phyloP scores from a whole-genome alignment of 1,284 basidiomycete species.

The Somion occarium region DNA sequence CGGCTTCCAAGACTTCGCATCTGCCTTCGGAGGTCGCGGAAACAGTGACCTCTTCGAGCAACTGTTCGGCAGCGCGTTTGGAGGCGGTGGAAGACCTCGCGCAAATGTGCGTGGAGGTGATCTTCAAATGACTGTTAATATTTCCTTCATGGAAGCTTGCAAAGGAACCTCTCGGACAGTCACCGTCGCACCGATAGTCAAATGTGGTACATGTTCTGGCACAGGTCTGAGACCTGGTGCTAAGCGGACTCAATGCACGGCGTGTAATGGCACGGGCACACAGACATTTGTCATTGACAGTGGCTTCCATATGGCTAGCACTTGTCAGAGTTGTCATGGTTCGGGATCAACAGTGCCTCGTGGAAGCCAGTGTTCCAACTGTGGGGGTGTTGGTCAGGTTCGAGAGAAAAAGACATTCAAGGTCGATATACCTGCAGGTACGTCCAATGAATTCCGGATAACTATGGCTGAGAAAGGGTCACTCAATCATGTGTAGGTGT shows the following conservation, averaged over 20 bases:
- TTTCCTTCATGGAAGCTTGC: constrained; percentile 92
- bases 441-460: constrained; percentile 25
- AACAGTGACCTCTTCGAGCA: constrained; percentile 69
- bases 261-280: constrained; percentile 86
- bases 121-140: constrained; percentile 72
- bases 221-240: constrained; percentile 86
- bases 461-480: constrained; percentile 11
- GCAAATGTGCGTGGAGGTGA: constrained; percentile 75
- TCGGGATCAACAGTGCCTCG: constrained; percentile 78
- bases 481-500: constrained; percentile 61
- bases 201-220: constrained; percentile 85
- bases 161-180: constrained; percentile 83
- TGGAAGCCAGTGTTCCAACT: constrained; percentile 75
- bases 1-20: constrained; percentile 66
- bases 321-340: constrained; percentile 85
- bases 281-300: constrained; percentile 89
- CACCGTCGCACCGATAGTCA: constrained; percentile 76
- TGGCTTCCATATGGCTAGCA: constrained; percentile 97
- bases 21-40: constrained; percentile 58
- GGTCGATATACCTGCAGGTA: constrained; percentile 84
- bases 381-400: constrained; percentile 87
- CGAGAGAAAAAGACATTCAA: constrained; percentile 76
- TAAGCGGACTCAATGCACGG: constrained; percentile 75
- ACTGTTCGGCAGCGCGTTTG: constrained; percentile 73
- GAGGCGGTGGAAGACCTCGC: constrained; percentile 43